Conservation (phyloP, 129 eudicot genomes). For the Tanacetum coccineum region DNA sequence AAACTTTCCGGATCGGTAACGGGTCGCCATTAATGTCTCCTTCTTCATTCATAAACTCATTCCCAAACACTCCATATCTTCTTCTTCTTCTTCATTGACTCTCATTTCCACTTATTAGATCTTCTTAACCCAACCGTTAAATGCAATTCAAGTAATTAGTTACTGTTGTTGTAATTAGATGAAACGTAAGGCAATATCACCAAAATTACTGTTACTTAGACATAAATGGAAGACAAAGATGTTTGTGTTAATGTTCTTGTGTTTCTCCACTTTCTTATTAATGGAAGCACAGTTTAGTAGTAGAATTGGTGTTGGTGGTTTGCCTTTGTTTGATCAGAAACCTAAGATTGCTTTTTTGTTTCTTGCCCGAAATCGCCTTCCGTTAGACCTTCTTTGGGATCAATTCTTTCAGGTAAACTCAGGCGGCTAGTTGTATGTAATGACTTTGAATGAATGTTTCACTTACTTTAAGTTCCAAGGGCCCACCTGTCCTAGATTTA, state of each 20-base stretch:
- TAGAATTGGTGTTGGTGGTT: not conserved
- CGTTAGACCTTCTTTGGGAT: conserved; percentile 87
- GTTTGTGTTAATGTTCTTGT: conserved; percentile 40
- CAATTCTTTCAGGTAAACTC: conserved; percentile 59
- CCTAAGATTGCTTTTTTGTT: conserved; percentile 88
- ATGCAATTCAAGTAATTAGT: no score
- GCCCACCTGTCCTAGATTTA: no score
- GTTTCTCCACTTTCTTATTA: conserved; percentile 48
- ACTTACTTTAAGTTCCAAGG: no score
- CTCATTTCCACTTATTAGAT: no score
- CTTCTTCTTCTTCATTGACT: no score
- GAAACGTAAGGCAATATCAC: conserved; percentile 59
- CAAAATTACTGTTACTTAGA: conserved; percentile 30
- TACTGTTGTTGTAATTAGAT: conserved; percentile 29
- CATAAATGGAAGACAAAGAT: conserved; percentile 70
- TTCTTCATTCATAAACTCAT: no score
- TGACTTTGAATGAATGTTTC: no score
- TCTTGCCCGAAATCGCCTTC: conserved; percentile 86
- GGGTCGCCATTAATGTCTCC: no score
- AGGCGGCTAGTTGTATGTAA: no score
- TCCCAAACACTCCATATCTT: no score
- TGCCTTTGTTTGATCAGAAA: conserved; percentile 34
- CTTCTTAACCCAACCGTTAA: not conserved
- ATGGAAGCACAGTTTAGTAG: conserved; percentile 53
- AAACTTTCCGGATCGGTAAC: no score